Evolutionary conservation across 2,329 filamentous ascomycete species (phyloP), one percentile per base, ranked within the genome.

Genomic region (Pseudophaeomoniella oleicola): DNA sequence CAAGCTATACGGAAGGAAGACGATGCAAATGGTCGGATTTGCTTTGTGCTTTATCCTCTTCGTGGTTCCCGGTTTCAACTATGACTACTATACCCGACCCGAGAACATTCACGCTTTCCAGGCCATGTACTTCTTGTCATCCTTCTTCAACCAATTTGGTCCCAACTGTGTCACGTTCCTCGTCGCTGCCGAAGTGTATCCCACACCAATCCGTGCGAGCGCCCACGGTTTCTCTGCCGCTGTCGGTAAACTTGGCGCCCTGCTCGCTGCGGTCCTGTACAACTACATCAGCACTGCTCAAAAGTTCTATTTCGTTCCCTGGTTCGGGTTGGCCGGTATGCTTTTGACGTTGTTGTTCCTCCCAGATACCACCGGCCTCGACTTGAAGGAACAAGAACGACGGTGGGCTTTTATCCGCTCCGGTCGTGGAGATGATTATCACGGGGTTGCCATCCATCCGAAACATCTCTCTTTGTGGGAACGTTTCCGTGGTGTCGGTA

Each of bases 91-190:
- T 67, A 85, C 73, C 14, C 67, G 67, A 35, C 63, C 69, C 1
- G 66, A 67, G 4, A 75, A 84, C 50, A 80, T 94, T 56, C 77
- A 84, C 52, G 67, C 71, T n/a, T 96, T 96, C 78, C 87, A 94
- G 66, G 77, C 87, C 54, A 94, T 96, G 85, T 49, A 94, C 71
- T 94, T 94, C 65, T 59, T 96, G 48, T 93, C 85, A 5, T 93
- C 84, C 16, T 96, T 96, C 69, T 96, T 96, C 78, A 94, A 94
- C 71, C 88, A 96, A 58, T 96, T 96, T 53, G 88, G 88, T 10
- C 88, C 88, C 60, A 96, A 96, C 71, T 80, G 77, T 33, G 86
- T 94, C 51, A 94, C 87, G 43, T 96, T 96, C 81, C 74, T 96
- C 47, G 83, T 93, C 22, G 88, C 88, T 31, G 88, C 85, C 31